Percentiles rank a stretch among this genome's conserved stretches.
phyloP scores from a whole-genome alignment of 306 rosid genomes.

The Rosa rugosa region DNA sequence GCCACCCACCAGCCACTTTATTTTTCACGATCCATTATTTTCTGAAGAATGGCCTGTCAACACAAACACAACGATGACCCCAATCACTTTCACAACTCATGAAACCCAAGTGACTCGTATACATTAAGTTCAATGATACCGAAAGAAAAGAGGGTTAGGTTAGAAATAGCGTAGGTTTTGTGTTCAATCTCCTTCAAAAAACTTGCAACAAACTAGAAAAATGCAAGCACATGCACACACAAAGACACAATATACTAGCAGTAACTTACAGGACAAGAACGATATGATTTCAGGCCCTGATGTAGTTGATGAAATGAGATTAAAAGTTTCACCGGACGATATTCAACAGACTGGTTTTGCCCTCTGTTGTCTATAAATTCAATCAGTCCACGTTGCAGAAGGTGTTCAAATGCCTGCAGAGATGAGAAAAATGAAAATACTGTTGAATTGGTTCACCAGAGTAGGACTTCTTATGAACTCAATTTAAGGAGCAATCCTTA shows the following conservation, averaged over 20 bases:
- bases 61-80: constrained; percentile 22
- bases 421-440: constrained; percentile 3
- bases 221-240: constrained; percentile 6
- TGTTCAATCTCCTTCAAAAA: neutral
- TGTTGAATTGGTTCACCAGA: neutral
- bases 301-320: constrained; percentile 60
- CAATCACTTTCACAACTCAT: constrained; percentile 8
- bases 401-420: constrained; percentile 93
- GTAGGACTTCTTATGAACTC: constrained; percentile 10
- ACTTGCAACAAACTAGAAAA: neutral
- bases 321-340: constrained; percentile 74
- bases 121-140: neutral
- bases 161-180: neutral
- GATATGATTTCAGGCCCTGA: constrained; percentile 61
- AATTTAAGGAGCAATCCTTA: constrained; percentile 32
- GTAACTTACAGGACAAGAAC: constrained; percentile 76
- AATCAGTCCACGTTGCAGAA: constrained; percentile 65
- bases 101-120: neutral
- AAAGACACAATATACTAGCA: neutral
- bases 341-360: constrained; percentile 62
- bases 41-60: constrained; percentile 62
- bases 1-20: constrained; percentile 29
- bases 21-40: constrained; percentile 54
- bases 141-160: neutral
- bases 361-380: constrained; percentile 74